A percentile compares a stretch with the other conserved stretches of the same genome.
phyloP scores from a whole-genome alignment of 2,329 filamentous ascomycete genomes.

The Pseudocercospora fijiensis region DNA sequence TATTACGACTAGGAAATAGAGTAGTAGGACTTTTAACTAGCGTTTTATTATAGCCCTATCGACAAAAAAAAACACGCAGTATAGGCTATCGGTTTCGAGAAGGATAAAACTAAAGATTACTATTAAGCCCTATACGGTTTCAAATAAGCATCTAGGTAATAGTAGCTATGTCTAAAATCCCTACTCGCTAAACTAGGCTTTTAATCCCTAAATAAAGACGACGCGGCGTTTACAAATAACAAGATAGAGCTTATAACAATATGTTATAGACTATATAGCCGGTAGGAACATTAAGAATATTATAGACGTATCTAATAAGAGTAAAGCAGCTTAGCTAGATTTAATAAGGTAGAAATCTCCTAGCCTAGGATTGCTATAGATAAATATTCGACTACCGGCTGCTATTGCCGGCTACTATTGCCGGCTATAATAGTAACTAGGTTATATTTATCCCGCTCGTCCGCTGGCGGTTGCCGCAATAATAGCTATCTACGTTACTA shows the following conservation, averaged over 20 bases:
- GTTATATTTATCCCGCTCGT: no score
- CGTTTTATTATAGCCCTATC: conserved; percentile 17
- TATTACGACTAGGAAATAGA: conserved; percentile 3
- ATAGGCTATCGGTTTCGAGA: conserved; percentile 13
- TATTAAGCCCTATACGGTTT: conserved; percentile 10
- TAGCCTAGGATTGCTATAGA: no score
- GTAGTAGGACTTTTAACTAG: conserved; percentile 2
- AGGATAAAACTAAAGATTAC: conserved; percentile 7
- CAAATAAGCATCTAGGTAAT: conserved; percentile 12
- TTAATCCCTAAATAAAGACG: conserved; percentile 11
- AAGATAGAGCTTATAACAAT: conserved; percentile 11
- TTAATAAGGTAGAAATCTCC: no score
- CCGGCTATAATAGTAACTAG: no score
- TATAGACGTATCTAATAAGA: no score
- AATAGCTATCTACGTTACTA: no score
- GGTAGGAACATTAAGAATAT: no score
- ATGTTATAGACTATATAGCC: conserved; percentile 14
- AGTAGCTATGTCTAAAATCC: conserved; percentile 11
- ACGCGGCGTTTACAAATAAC: conserved; percentile 8
- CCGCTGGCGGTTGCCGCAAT: no score
- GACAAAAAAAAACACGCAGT: conserved; percentile 12
- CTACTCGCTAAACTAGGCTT: conserved; percentile 9
- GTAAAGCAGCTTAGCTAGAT: no score
- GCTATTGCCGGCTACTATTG: no score
- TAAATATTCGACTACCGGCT: no score